Evolutionary conservation across 345 rosid species (phyloP).

Genomic region (Brassica nigra): DNA sequence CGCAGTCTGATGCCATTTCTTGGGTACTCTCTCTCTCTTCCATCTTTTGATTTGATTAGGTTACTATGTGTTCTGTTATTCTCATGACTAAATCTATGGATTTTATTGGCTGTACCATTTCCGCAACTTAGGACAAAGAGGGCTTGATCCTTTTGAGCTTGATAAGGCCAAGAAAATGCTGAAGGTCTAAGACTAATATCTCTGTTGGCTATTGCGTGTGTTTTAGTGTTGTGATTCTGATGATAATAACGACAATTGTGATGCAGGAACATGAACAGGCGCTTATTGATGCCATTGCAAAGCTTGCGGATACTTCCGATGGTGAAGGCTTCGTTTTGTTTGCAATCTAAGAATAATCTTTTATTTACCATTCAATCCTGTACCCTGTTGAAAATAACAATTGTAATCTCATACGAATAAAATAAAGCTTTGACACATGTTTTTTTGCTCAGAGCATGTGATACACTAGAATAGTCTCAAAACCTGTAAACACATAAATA

Average conservation of each 20-base stretch:
- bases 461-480: conserved; percentile 38
- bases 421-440: too few relatives aligned
- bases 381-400: not conserved
- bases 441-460: too few relatives aligned
- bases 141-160: conserved; percentile 70
- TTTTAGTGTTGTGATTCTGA: conserved; percentile 2
- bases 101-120: too few relatives aligned
- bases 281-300: conserved; percentile 79
- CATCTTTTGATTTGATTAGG: conserved; percentile 5
- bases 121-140: too few relatives aligned
- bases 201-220: not conserved
- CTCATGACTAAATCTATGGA: too few relatives aligned
- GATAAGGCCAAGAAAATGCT: conserved; percentile 89
- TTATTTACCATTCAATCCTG: not conserved
- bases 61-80: not conserved
- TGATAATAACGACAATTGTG: not conserved
- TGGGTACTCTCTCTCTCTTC: conserved; percentile 54
- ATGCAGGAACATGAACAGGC: conserved; percentile 98
- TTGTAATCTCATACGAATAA: too few relatives aligned
- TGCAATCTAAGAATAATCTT: conserved; percentile 8
- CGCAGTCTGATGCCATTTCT: conserved; percentile 94
- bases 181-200: conserved; percentile 52
- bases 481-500: not conserved
- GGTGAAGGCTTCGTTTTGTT: conserved; percentile 49
- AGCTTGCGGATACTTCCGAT: conserved; percentile 91